These are phyloP conservation scores for Adansonia digitata DNA, from an alignment of 345 rosid genomes.

Conservation along the genomic window DNA sequence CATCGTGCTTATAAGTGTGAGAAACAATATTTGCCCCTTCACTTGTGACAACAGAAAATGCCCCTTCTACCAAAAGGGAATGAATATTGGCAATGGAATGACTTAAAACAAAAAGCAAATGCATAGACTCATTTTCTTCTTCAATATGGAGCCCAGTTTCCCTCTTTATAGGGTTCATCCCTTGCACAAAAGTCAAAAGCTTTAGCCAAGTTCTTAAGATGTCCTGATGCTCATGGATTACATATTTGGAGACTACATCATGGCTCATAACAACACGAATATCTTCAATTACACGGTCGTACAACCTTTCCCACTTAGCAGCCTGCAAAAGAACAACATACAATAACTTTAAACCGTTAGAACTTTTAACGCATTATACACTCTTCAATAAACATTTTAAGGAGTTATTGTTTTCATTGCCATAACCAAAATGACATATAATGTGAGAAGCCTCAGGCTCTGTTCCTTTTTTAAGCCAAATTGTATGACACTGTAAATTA, in stretches of 20 bases:
- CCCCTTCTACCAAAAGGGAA: conserved; percentile 71
- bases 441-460: not conserved
- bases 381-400: not conserved
- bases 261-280: conserved; percentile 84
- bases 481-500: not conserved
- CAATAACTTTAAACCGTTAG: conserved; percentile 9
- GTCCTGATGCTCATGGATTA: conserved; percentile 51
- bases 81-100: conserved; percentile 61
- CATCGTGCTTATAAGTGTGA: conserved; percentile 26
- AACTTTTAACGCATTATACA: not conserved
- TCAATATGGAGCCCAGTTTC: conserved; percentile 73
- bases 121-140: conserved; percentile 60
- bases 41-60: conserved; percentile 27
- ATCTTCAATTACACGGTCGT: conserved; percentile 71
- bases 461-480: not conserved
- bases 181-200: conserved; percentile 79
- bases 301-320: conserved; percentile 58
- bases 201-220: conserved; percentile 69
- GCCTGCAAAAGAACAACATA: conserved; percentile 42
- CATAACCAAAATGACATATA: not conserved
- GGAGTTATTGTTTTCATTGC: not conserved
- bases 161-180: conserved; percentile 78
- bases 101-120: conserved; percentile 56
- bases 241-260: conserved; percentile 56
- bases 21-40: conserved; percentile 34